Evolutionary conservation across 2,329 filamentous ascomycete species (phyloP).

Genomic region (Fusarium pseudocircinatum): DNA sequence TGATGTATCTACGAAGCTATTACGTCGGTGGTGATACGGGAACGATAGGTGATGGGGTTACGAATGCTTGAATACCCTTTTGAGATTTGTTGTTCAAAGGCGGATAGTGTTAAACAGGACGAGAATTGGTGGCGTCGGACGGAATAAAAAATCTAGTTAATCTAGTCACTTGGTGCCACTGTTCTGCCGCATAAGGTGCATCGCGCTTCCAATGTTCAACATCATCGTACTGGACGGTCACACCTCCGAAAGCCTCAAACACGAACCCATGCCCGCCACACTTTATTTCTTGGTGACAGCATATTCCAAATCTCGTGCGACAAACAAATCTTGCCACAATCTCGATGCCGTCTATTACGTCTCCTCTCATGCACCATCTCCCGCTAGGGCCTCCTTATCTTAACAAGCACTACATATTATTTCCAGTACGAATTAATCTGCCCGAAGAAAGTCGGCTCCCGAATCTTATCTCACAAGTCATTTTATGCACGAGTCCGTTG

Average conservation of each 20-base stretch:
- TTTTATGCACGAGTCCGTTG: neutral
- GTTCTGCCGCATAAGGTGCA: neutral
- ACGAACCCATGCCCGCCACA: neutral
- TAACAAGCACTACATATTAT: neutral
- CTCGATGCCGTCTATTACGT: neutral
- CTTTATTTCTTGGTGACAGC: neutral
- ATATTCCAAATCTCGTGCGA: conserved; percentile 23
- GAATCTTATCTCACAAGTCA: neutral
- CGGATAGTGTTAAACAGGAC: fast-evolving
- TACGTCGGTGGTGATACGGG: neutral
- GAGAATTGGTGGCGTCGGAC: fast-evolving
- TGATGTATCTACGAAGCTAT: neutral
- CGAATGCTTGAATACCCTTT: neutral
- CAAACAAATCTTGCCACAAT: neutral
- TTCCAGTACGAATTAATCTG: neutral
- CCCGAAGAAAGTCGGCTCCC: neutral
- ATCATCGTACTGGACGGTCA: fast-evolving
- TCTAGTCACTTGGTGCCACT: fast-evolving
- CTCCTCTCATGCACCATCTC: neutral
- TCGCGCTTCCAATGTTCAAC: neutral
- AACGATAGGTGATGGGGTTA: fast-evolving
- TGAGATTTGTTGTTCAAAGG: too few relatives aligned
- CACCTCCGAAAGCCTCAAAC: neutral
- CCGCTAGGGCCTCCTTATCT: neutral
- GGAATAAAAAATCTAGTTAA: neutral